These are phyloP conservation scores for Coelastrella sp. DNA, from an alignment of 139 green algal genomes.

Conservation along the genomic window DNA sequence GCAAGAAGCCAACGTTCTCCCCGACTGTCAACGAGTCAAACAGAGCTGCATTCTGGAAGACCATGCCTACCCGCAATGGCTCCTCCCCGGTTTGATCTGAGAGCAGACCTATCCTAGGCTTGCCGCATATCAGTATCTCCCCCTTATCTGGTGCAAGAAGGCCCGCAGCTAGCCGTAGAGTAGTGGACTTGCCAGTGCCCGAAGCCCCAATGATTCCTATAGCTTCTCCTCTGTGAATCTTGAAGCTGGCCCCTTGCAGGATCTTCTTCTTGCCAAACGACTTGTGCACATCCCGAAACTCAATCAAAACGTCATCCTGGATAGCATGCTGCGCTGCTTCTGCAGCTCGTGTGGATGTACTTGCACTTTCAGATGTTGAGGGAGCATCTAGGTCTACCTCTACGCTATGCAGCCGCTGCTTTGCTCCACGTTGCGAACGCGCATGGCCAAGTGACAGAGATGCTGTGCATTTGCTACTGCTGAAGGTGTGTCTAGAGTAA, in stretches of 20 bases:
- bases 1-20: slow-evolving; percentile 95
- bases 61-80: slow-evolving; percentile 83
- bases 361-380: slow-evolving; percentile 1
- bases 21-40: slow-evolving; percentile 98
- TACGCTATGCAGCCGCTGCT: slow-evolving; percentile 37
- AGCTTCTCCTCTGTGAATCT: slow-evolving; percentile 94
- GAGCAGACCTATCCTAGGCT: slow-evolving; percentile 79
- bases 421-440: not conserved
- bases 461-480: no score
- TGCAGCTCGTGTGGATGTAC: not conserved
- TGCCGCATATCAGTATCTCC: slow-evolving; percentile 86
- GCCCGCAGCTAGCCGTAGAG: slow-evolving; percentile 93
- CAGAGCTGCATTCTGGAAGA: slow-evolving; percentile 98
- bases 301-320: slow-evolving; percentile 90
- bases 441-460: not conserved
- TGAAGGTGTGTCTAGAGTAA: not conserved
- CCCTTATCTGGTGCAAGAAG: slow-evolving; percentile 94
- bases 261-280: slow-evolving; percentile 95
- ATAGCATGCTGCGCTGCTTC: not conserved
- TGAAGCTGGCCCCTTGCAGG: slow-evolving; percentile 92
- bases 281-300: slow-evolving; percentile 96
- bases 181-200: slow-evolving; percentile 98
- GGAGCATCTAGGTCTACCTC: not conserved
- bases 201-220: slow-evolving; percentile 98
- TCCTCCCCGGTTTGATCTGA: slow-evolving; percentile 73